phyloP scores from a whole-genome alignment of 306 rosid species.

The Rosa lucieae region DNA sequence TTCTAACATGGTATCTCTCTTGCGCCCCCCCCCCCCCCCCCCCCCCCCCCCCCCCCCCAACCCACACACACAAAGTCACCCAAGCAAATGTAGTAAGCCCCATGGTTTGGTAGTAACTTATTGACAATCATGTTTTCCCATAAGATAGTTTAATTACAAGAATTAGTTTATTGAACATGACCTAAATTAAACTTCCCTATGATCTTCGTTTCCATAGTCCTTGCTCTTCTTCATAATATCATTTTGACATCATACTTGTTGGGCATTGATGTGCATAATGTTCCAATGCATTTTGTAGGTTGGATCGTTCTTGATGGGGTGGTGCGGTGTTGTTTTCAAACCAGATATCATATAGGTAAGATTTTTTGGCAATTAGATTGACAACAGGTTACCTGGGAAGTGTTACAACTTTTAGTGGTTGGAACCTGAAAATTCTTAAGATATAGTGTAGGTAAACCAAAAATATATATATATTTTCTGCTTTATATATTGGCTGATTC shows the following conservation, averaged over 20 bases:
- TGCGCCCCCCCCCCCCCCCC: too few relatives aligned
- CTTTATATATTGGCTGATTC: too few relatives aligned
- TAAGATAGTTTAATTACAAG: not conserved
- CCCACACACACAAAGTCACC: too few relatives aligned
- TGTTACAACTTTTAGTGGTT: constrained; percentile 89
- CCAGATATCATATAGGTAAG: constrained; percentile 55
- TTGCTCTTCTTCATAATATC: constrained; percentile 18
- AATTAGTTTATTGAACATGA: not conserved
- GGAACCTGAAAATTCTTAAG: constrained; percentile 79
- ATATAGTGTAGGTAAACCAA: too few relatives aligned
- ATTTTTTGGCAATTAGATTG: constrained; percentile 66
- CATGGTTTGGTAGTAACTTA: constrained; percentile 24
- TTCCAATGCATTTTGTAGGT: constrained; percentile 35
- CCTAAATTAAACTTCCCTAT: not conserved
- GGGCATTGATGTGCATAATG: not conserved
- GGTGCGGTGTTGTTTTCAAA: constrained; percentile 89
- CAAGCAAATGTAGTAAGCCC: too few relatives aligned
- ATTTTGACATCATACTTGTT: not conserved
- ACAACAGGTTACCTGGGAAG: constrained; percentile 89
- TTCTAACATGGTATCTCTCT: constrained; percentile 52
- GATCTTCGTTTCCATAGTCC: not conserved
- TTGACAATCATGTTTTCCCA: constrained; percentile 8
- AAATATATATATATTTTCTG: too few relatives aligned
- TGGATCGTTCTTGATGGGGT: constrained; percentile 91
- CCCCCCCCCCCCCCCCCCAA: too few relatives aligned